Evolutionary conservation across 768 basidiomycete species (phyloP), one percentile per base, ranked within the genome.

Genomic region (Mycena galopus): DNA sequence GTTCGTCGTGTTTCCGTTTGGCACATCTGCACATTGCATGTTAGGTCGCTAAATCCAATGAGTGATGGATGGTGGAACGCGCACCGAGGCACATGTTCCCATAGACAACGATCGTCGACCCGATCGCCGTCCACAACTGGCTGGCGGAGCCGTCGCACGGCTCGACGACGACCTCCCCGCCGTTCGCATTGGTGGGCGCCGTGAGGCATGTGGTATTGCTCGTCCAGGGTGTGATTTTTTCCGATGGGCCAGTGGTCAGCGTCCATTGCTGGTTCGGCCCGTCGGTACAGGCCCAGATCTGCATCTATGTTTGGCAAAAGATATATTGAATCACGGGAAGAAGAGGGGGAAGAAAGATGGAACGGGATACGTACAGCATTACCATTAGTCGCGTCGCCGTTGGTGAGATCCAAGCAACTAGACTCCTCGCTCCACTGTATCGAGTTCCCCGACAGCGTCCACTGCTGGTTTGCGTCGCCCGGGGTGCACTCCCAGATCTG

Each of bases 241-340:
- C 62, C 69, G 69, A 29, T 23, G 39, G 16, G 12, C 73, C 73
- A 60, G 32, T 65, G 56, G 33, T 65, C 21, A 69, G 65, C 37
- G 67, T 73, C 64, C 72, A 78, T 23, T 71, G 62, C 37, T 78
- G 78, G 69, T 78, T 76, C 32, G 62, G 33, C 27, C 73, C 67
- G 12, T 58, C 58, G 37, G 51, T 62, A 67, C 78, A 79, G 51
- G 60, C 69, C 77, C 77, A 80, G 50, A 79, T 76, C 50, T 71
- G 50, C 16, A 80, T 65, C 73, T 79, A 77, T 10, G 37, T 57
- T 29, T n/a, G 47, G 47, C 53, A n/a, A 51, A 33, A 19, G 33
- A 35, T 9, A 25, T 12, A 37, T 32, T 44, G 14, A 16, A 19
- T 55, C 25, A 17, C 14, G 5, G 3, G 4, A 55, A 6, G 56